These are phyloP conservation scores for Aquanectria penicillioides DNA, from an alignment of 2,329 filamentous ascomycete genomes.

Conservation along the genomic window DNA sequence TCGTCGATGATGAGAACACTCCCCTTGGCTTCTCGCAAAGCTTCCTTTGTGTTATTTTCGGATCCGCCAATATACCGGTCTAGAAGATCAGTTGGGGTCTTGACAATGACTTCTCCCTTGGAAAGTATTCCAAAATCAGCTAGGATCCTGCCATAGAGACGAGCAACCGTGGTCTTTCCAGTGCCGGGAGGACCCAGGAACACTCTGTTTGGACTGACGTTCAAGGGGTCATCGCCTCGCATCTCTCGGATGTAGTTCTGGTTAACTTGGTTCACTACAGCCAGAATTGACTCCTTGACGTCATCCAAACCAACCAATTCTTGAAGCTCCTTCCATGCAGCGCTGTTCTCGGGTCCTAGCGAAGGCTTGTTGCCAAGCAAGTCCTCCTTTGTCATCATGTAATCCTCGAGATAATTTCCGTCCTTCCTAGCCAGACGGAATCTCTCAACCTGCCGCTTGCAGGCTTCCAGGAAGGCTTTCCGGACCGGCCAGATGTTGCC, in stretches of 20 bases:
- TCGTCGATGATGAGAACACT: slow-evolving; percentile 84
- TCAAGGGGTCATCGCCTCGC: slow-evolving; percentile 63
- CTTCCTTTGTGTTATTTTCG: slow-evolving; percentile 75
- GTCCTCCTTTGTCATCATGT: slow-evolving; percentile 66
- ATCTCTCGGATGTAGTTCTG: slow-evolving; percentile 74
- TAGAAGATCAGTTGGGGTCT: slow-evolving; percentile 78
- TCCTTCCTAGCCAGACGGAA: slow-evolving; percentile 51
- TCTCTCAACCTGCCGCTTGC: slow-evolving; percentile 67
- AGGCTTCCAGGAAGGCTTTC: slow-evolving; percentile 60
- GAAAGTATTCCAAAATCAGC: slow-evolving; percentile 70
- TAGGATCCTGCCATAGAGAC: slow-evolving; percentile 74
- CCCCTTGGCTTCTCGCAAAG: slow-evolving; percentile 70
- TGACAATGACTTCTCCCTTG: slow-evolving; percentile 66
- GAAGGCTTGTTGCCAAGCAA: slow-evolving; percentile 74
- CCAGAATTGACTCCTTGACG: slow-evolving; percentile 64
- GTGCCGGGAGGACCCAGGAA: slow-evolving; percentile 78
- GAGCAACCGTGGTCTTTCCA: slow-evolving; percentile 78
- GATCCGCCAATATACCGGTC: slow-evolving; percentile 71
- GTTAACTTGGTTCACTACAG: slow-evolving; percentile 62
- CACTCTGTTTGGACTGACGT: slow-evolving; percentile 72
- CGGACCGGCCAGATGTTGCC: slow-evolving; percentile 76
- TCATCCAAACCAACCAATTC: slow-evolving; percentile 65
- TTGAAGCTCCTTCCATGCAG: slow-evolving; percentile 68
- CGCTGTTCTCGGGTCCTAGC: slow-evolving; percentile 58
- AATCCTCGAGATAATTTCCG: slow-evolving; percentile 39